A percentile compares a stretch with the other conserved stretches of the same genome.
Conservation (phyloP, 1,284 basidiomycete species). For the Megacollybia platyphylla region DNA sequence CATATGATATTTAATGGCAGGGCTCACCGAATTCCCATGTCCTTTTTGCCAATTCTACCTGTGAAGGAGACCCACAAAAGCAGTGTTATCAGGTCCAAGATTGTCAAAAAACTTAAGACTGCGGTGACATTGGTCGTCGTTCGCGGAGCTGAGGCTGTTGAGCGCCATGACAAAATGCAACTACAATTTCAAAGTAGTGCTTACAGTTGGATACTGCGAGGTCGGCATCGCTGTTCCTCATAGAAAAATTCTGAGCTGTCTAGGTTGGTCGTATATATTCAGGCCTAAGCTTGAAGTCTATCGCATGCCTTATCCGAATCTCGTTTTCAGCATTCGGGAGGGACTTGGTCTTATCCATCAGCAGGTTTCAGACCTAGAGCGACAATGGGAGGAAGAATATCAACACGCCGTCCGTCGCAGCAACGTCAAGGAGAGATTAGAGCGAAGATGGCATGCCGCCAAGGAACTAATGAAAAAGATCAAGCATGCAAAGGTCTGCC, state of each 20-base stretch:
- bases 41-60: not conserved
- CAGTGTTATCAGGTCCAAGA: not conserved
- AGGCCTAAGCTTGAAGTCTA: slow-evolving; percentile 22
- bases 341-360: slow-evolving; percentile 8
- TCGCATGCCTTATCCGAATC: slow-evolving; percentile 26
- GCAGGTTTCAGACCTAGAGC: not conserved
- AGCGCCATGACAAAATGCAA: not conserved
- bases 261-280: slow-evolving; percentile 35
- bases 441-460: no score
- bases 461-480: no score
- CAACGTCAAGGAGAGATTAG: no score
- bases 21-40: not conserved
- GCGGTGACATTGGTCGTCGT: not conserved
- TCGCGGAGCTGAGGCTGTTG: not conserved
- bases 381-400: not conserved
- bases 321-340: slow-evolving; percentile 20
- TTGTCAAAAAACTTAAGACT: not conserved
- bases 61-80: not conserved
- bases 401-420: not conserved
- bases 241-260: not conserved
- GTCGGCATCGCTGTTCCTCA: not conserved
- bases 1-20: not conserved
- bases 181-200: not conserved
- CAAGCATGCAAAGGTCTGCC: no score
- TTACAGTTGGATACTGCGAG: not conserved